Evolutionary conservation across 1,284 basidiomycete genomes (phyloP).

Genomic region (Calocybe gambosa): DNA sequence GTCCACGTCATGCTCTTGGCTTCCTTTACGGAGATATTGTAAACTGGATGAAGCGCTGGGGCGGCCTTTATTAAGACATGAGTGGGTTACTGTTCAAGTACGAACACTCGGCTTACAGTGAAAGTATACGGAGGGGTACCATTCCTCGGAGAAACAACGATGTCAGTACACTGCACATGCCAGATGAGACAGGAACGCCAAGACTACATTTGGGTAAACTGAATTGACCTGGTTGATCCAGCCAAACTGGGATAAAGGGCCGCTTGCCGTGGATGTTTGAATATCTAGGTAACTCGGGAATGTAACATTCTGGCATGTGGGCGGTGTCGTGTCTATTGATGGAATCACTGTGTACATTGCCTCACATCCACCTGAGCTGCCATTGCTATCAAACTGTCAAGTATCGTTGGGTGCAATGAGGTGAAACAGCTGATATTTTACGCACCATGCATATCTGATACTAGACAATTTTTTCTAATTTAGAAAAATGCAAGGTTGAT

Average conservation of each 20-base stretch:
- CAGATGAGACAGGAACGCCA: neutral
- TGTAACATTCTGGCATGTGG: constrained; percentile 38
- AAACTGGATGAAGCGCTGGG: constrained; percentile 54
- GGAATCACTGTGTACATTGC: constrained; percentile 37
- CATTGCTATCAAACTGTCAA: constrained; percentile 34
- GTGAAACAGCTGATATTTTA: neutral
- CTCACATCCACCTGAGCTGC: constrained; percentile 43
- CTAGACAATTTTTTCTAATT: too few species aligned
- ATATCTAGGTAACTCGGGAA: constrained; percentile 35
- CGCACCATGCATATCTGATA: constrained; percentile 66
- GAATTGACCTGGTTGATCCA: constrained; percentile 46
- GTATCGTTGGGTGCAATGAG: neutral
- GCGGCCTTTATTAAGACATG: constrained; percentile 34
- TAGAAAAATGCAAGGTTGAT: too few species aligned
- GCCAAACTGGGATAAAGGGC: constrained; percentile 49
- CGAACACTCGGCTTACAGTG: constrained; percentile 32
- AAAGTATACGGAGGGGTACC: constrained; percentile 55
- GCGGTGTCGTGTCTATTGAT: constrained; percentile 22
- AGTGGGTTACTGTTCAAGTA: neutral
- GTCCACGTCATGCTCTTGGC: constrained; percentile 49
- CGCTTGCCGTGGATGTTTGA: constrained; percentile 36
- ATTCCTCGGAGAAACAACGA: constrained; percentile 45
- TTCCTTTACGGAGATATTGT: constrained; percentile 42
- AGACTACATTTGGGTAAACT: neutral
- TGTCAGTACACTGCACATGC: constrained; percentile 43